These are phyloP conservation scores for Neurospora sp. DNA, from an alignment of 495 filamentous ascomycete species.

Conservation along the genomic window DNA sequence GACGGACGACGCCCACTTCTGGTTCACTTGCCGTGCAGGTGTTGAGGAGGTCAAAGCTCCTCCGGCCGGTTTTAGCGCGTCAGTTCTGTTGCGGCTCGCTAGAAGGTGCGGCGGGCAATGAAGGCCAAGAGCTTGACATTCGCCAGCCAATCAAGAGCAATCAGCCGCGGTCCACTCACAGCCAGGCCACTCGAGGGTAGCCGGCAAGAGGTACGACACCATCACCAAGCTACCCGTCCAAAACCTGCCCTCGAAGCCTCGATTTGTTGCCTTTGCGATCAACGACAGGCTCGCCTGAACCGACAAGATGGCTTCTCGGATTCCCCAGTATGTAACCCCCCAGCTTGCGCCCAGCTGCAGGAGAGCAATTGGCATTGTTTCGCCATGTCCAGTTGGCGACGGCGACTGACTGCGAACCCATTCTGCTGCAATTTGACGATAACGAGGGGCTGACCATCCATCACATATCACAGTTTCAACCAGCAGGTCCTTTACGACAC, in stretches of 20 bases:
- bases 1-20: not conserved
- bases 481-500: constrained; percentile 88
- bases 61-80: not conserved
- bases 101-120: not conserved
- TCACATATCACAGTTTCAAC: constrained; percentile 60
- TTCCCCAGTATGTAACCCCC: constrained; percentile 35
- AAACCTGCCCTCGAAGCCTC: not conserved
- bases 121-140: not conserved
- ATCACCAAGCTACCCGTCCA: not conserved
- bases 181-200: not conserved
- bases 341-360: not conserved
- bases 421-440: not conserved
- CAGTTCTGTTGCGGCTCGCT: not conserved
- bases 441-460: constrained; percentile 15
- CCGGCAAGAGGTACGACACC: not conserved
- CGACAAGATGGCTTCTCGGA: constrained; percentile 38
- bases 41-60: not conserved
- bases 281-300: constrained; percentile 20
- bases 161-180: not conserved
- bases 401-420: not conserved
- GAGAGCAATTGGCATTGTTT: constrained; percentile 14
- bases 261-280: constrained; percentile 7
- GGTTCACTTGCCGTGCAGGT: not conserved
- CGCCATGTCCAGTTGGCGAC: not conserved
- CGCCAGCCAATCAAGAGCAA: not conserved